These are phyloP conservation scores for Elsinoe arachidis DNA, from an alignment of 2,329 filamentous ascomycete genomes.

Conservation along the genomic window DNA sequence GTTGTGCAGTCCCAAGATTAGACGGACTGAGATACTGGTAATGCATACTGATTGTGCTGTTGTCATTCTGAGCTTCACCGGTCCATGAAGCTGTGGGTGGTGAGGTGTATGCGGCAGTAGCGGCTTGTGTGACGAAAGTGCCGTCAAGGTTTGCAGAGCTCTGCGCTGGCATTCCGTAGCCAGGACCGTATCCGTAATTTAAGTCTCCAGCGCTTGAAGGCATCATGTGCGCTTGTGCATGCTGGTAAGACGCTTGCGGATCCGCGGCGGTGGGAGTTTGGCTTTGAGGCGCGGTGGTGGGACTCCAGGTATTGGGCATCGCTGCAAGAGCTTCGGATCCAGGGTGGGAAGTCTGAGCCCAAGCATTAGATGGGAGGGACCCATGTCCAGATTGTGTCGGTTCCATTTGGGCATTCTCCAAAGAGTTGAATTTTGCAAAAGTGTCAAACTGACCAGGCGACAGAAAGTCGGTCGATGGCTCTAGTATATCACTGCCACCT, in stretches of 20 bases:
- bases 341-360: background rate
- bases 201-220: background rate
- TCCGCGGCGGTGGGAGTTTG: background rate
- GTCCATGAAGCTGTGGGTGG: background rate
- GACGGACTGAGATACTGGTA: background rate
- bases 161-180: conserved; percentile 5
- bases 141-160: background rate
- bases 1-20: background rate
- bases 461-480: background rate
- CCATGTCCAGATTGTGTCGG: background rate
- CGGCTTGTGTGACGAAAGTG: background rate
- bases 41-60: background rate
- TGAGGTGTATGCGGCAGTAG: background rate
- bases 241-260: background rate
- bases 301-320: background rate
- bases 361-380: background rate
- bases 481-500: background rate
- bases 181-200: background rate
- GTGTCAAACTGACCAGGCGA: background rate
- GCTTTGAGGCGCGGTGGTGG: background rate
- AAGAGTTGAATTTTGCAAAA: background rate
- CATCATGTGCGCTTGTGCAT: background rate
- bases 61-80: background rate
- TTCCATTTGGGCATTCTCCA: background rate
- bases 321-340: background rate